phyloP scores from a whole-genome alignment of 2,329 filamentous ascomycete species.

The Ceratocystis lukuohia region DNA sequence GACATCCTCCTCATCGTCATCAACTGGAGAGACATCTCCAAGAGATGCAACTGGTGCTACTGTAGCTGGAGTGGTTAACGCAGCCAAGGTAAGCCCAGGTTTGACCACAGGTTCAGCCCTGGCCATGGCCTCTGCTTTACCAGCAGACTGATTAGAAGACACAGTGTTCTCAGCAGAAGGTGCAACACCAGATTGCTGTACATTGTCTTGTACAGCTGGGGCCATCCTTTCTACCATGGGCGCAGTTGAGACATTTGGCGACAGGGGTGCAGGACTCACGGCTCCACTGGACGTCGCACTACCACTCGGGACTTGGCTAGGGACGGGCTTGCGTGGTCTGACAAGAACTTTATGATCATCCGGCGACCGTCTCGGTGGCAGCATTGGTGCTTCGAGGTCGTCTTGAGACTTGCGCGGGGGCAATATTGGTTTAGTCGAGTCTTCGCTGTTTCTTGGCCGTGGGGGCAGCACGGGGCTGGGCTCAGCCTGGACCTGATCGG shows the following conservation, averaged over 20 bases:
- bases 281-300: neutral
- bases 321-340: slow-evolving; percentile 8
- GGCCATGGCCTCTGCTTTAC: neutral
- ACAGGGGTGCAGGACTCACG: slow-evolving; percentile 8
- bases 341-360: slow-evolving; percentile 15
- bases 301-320: neutral
- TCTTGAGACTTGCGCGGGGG: slow-evolving; percentile 6
- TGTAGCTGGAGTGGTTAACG: neutral
- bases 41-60: neutral
- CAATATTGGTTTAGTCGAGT: neutral
- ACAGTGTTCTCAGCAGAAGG: neutral
- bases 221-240: neutral
- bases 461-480: neutral
- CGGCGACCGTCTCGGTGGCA: slow-evolving; percentile 12
- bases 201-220: neutral
- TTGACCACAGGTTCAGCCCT: neutral
- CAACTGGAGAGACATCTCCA: neutral
- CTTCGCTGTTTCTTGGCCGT: slow-evolving; percentile 7
- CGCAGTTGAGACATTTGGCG: slow-evolving; percentile 11
- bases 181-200: neutral
- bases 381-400: slow-evolving; percentile 3
- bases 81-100: neutral
- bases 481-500: slow-evolving; percentile 3
- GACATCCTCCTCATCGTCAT: neutral
- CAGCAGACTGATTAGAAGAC: neutral